phyloP scores from a whole-genome alignment of 768 basidiomycete genomes.

The Lactifluus volemus region DNA sequence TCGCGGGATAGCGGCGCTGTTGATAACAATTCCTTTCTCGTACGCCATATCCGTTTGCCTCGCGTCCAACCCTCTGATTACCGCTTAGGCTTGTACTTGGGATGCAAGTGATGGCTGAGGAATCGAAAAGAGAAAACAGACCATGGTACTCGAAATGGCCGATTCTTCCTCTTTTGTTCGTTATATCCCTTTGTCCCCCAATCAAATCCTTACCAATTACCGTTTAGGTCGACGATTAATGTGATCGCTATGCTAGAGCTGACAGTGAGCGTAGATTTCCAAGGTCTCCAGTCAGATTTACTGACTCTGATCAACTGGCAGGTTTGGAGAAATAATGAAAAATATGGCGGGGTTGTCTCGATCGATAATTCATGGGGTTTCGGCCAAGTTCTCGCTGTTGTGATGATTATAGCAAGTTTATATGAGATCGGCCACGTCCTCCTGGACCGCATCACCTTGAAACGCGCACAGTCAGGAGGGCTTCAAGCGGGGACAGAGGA shows the following conservation, averaged over 20 bases:
- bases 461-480: no score
- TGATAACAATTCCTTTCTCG: no score
- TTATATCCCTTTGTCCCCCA: neutral
- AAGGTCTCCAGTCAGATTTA: neutral
- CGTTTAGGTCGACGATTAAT: conserved; percentile 7
- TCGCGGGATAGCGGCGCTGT: no score
- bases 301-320: neutral
- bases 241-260: conserved; percentile 10
- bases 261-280: neutral
- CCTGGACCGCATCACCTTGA: no score
- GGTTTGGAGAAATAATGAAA: neutral
- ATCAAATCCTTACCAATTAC: neutral
- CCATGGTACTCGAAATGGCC: conserved; percentile 1
- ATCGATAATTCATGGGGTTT: neutral
- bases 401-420: conserved; percentile 10
- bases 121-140: neutral
- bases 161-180: conserved; percentile 1
- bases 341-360: neutral
- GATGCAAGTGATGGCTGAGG: neutral
- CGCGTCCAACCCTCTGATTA: no score
- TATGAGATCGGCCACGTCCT: conserved; percentile 7
- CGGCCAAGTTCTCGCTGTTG: conserved; percentile 11
- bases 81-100: no score
- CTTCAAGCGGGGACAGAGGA: no score
- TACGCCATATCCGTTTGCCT: no score